A percentile compares a stretch with the other conserved stretches of the same genome.
These are phyloP conservation scores for Boletus subparvulus DNA, from an alignment of 768 basidiomycete species.

Conservation along the genomic window DNA sequence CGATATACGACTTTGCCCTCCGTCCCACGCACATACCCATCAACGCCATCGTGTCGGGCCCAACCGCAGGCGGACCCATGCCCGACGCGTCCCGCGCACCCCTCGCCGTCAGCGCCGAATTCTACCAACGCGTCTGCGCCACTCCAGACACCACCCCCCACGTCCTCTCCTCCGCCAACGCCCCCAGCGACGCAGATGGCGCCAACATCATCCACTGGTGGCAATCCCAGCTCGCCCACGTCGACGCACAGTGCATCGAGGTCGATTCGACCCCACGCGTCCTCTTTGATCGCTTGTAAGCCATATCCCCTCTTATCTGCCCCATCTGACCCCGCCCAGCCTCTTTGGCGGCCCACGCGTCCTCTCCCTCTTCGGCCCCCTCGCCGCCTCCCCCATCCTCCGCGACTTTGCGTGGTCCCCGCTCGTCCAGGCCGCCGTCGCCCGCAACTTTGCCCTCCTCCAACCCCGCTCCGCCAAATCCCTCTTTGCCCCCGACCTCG, in stretches of 20 bases:
- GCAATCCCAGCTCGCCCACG: constrained; percentile 37
- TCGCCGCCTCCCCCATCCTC: constrained; percentile 50
- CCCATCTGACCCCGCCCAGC: constrained; percentile 24
- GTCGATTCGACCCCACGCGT: constrained; percentile 39
- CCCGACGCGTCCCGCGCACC: constrained; percentile 21
- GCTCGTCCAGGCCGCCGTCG: constrained; percentile 48
- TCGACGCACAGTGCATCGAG: constrained; percentile 44
- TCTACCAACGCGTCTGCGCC: constrained; percentile 50
- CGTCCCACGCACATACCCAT: constrained; percentile 54
- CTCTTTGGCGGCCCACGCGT: constrained; percentile 46
- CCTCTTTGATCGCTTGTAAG: constrained; percentile 53
- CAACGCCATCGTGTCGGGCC: constrained; percentile 58
- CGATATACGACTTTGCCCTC: constrained; percentile 52
- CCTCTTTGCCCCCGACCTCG: constrained; percentile 16
- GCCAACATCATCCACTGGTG: constrained; percentile 50
- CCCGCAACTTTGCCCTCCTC: constrained; percentile 46
- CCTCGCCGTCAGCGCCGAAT: constrained; percentile 47
- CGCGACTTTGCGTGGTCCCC: constrained; percentile 53
- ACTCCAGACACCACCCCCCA: constrained; percentile 28
- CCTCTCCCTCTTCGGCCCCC: constrained; percentile 42
- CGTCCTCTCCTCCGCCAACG: constrained; percentile 36
- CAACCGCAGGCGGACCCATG: constrained; percentile 50
- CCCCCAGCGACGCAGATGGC: constrained; percentile 41
- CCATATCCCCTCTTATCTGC: neutral
- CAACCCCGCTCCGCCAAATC: constrained; percentile 33